Evolutionary conservation across 202 grass and related monocot genomes (phyloP), one percentile per base, ranked within the genome.

Genomic region (Elaeis oleifera): DNA sequence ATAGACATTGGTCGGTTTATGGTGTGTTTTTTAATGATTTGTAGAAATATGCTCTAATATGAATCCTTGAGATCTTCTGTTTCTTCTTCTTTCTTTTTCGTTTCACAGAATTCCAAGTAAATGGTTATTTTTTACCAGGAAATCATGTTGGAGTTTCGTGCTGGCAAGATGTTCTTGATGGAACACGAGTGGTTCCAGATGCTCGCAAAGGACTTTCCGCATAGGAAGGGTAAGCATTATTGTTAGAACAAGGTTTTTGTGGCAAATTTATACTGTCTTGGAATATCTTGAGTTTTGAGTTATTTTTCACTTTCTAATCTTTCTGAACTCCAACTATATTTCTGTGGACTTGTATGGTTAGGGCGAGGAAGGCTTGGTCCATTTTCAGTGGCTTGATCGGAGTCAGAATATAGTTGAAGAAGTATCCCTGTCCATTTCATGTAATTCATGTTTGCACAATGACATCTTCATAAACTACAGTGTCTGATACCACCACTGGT

Each of bases 331-430:
- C 22, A 21, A 19, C 21, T 54, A 36, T 55, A 32, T 63, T 68
- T 36, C 22, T 16, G 23, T 59, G 8, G 9, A 63, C 25, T 63
- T 55, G 6, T 20, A 39, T 81, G 71, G 74, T 67, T 58, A 99
- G 94, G 82, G 85, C 69, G 94, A 99, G 78, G 94, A 99, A 86
- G 94, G 94, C 18, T 80, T 99, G 72, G 52, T 92, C 70, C 94
- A 99, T 72, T 99, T 92, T 67, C 94, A 99, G n/a, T 99, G 94
- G 94, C 80, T 99, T 84, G 94, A 89, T 70, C 88, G 88, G 49
- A 80, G 24, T 55, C 88, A 86, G 61, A 89, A 99, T 59, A 75
- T 67, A 36, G 63, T 92, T 64, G 94, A 89, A 92, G 82, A 87
- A 81, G 94, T 92, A 99, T 86, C 82, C 83, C 79, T 77, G 74